phyloP scores from a whole-genome alignment of 2,329 filamentous ascomycete genomes.

The Penicillium sp. region DNA sequence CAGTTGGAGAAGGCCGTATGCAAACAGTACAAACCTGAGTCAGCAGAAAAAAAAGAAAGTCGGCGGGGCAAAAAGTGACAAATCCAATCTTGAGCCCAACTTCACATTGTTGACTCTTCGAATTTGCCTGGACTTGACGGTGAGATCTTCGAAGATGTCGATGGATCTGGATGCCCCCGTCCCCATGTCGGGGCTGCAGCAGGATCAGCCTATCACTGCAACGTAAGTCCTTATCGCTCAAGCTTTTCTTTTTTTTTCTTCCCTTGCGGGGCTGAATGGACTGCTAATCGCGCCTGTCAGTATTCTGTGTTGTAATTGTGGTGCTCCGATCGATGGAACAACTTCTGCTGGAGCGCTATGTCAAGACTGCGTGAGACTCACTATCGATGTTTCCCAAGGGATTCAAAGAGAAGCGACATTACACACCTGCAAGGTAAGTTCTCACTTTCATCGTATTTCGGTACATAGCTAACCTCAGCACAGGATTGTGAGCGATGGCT shows the following conservation, averaged over 20 bases:
- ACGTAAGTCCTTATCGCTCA: conserved; percentile 47
- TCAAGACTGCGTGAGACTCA: conserved; percentile 92
- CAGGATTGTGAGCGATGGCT: conserved; percentile 91
- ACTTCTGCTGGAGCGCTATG: conserved; percentile 79
- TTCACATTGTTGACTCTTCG: conserved; percentile 5
- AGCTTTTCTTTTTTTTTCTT: conserved; percentile 8
- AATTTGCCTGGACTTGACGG: conserved; percentile 4
- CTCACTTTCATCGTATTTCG: too few species aligned
- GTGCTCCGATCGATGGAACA: conserved; percentile 89
- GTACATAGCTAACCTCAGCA: too few species aligned
- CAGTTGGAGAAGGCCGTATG: background rate
- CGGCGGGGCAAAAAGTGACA: conserved; percentile 25
- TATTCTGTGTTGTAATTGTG: conserved; percentile 98
- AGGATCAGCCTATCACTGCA: conserved; percentile 41
- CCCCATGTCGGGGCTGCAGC: conserved; percentile 41
- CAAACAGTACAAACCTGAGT: conserved; percentile 25
- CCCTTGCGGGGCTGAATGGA: conserved; percentile 18
- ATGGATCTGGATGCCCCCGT: conserved; percentile 57
- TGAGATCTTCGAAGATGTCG: conserved; percentile 24
- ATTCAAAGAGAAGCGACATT: conserved; percentile 86
- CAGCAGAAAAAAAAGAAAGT: conserved; percentile 18
- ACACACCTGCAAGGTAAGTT: conserved; percentile 64
- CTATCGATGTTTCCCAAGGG: conserved; percentile 83
- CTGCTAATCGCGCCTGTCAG: conserved; percentile 37
- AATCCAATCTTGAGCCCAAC: conserved; percentile 13